A percentile compares a stretch with the other conserved stretches of the same genome.
Conservation (phyloP, 2,329 filamentous ascomycete species). For the Sporothrix phasma region DNA sequence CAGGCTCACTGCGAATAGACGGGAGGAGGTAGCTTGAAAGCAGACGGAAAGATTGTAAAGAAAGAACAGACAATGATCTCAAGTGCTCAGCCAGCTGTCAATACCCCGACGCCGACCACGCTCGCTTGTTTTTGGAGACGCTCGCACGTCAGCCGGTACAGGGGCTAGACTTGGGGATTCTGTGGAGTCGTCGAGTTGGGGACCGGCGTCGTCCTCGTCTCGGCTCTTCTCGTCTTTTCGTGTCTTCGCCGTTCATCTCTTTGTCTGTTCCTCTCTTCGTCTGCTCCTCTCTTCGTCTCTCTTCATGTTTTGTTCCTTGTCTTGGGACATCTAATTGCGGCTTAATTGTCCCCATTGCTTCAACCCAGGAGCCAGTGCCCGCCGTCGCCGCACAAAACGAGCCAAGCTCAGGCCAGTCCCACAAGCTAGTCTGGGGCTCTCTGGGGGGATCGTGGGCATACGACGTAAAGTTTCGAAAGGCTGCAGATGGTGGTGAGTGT, state of each 20-base stretch:
- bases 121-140: too few species aligned
- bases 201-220: neutral
- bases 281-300: too few species aligned
- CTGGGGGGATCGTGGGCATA: neutral
- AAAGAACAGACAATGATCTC: neutral
- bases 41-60: neutral
- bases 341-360: constrained; percentile 3
- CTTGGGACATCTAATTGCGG: neutral
- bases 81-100: too few species aligned
- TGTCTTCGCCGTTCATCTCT: too few species aligned
- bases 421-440: neutral
- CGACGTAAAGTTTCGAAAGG: neutral
- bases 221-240: neutral
- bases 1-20: too few species aligned
- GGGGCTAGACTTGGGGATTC: neutral
- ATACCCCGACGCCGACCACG: neutral
- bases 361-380: neutral
- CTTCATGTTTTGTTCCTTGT: neutral
- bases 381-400: neutral
- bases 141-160: constrained; percentile 1
- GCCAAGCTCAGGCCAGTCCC: neutral
- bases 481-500: neutral
- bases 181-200: neutral
- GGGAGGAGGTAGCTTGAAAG: too few species aligned
- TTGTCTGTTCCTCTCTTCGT: too few species aligned